Evolutionary conservation across 2,329 filamentous ascomycete species (phyloP).

Genomic region (Pyricularia sp.): DNA sequence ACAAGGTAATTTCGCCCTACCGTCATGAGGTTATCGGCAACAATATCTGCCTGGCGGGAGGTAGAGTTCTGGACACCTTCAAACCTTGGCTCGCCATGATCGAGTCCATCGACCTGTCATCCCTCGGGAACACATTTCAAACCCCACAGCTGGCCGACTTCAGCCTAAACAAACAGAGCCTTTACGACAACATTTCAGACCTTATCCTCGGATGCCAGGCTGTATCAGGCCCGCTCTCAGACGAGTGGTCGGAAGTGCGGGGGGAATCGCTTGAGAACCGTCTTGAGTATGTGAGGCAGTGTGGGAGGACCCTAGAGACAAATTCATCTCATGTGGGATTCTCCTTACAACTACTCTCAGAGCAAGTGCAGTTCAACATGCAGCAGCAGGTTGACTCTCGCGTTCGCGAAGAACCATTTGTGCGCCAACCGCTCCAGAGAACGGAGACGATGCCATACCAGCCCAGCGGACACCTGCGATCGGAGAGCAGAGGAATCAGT

Average conservation of each 20-base stretch:
- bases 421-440: slow-evolving; percentile 45
- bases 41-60: slow-evolving; percentile 67
- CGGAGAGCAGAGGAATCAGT: slow-evolving; percentile 42
- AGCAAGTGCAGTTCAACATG: slow-evolving; percentile 57
- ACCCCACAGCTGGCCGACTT: slow-evolving; percentile 84
- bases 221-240: slow-evolving; percentile 81
- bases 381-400: slow-evolving; percentile 36
- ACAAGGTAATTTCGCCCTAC: slow-evolving; percentile 72
- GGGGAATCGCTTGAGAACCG: slow-evolving; percentile 84
- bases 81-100: slow-evolving; percentile 83
- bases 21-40: slow-evolving; percentile 76
- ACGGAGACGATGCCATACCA: slow-evolving; percentile 49
- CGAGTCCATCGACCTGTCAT: slow-evolving; percentile 83
- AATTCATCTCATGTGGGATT: slow-evolving; percentile 83
- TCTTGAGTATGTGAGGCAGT: slow-evolving; percentile 68
- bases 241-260: slow-evolving; percentile 92
- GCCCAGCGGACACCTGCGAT: slow-evolving; percentile 39
- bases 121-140: slow-evolving; percentile 67
- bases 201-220: slow-evolving; percentile 80
- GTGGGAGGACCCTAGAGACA: slow-evolving; percentile 72
- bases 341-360: slow-evolving; percentile 77
- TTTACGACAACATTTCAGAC: slow-evolving; percentile 91
- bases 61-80: slow-evolving; percentile 78
- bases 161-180: slow-evolving; percentile 78
- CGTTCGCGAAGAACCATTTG: slow-evolving; percentile 33